A percentile compares a stretch with the other conserved stretches of the same genome.
These are phyloP conservation scores for Serendipita sp. DNA, from an alignment of 768 basidiomycete genomes.

Conservation along the genomic window DNA sequence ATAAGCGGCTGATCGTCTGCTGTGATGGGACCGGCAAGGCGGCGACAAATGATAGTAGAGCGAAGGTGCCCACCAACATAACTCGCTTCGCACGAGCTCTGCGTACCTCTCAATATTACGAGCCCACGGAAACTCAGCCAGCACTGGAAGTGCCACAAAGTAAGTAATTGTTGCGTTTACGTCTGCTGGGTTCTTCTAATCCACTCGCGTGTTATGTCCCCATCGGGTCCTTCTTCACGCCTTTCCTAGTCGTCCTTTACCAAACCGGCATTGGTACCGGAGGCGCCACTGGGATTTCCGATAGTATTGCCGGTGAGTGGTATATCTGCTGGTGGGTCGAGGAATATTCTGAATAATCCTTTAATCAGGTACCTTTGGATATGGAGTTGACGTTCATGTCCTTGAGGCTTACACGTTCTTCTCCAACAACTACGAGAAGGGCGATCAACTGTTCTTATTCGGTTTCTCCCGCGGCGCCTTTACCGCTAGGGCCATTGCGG, in stretches of 20 bases:
- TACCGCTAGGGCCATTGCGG: slow-evolving; percentile 11
- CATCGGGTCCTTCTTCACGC: too few relatives aligned
- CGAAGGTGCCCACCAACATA: not conserved
- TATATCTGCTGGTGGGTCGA: not conserved
- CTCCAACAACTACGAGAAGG: slow-evolving; percentile 11
- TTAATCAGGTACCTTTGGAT: not conserved
- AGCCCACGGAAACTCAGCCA: too few relatives aligned
- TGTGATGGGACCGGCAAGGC: not conserved
- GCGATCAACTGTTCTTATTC: slow-evolving; percentile 11
- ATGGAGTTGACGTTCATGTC: slow-evolving; percentile 3
- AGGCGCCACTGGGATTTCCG: not conserved
- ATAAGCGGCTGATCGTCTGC: slow-evolving; percentile 20
- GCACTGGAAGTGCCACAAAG: not conserved
- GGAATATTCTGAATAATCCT: not conserved
- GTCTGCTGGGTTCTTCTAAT: too few relatives aligned
- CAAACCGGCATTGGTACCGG: not conserved
- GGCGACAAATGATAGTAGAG: not conserved
- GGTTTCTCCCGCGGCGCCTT: slow-evolving; percentile 15
- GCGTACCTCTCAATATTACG: not conserved
- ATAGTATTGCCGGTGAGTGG: not conserved
- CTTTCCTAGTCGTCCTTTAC: not conserved
- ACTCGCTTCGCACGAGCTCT: not conserved
- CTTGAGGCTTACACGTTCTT: slow-evolving; percentile 13
- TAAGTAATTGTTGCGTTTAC: too few relatives aligned
- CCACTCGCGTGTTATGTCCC: too few relatives aligned